phyloP scores from a whole-genome alignment of 352 stramenopile genomes.

The Thraustotheca clavata region DNA sequence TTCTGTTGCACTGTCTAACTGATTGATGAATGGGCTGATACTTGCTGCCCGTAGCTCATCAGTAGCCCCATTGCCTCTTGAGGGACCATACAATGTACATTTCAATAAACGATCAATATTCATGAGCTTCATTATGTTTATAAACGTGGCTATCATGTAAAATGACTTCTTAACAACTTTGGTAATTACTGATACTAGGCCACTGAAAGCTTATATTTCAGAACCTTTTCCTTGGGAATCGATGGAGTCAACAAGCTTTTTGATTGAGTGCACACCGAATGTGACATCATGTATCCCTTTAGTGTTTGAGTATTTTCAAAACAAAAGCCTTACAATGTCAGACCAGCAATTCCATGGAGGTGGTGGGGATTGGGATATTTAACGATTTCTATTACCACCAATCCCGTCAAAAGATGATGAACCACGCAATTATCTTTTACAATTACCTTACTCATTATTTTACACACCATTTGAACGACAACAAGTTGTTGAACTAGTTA shows the following conservation, averaged over 20 bases:
- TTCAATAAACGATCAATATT: neutral
- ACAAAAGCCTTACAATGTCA: neutral
- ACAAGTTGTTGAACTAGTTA: too few species aligned
- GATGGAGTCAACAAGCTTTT: neutral
- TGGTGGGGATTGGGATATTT: neutral
- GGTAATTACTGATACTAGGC: neutral
- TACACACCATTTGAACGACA: neutral
- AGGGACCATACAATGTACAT: neutral
- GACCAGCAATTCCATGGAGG: neutral
- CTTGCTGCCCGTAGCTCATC: too few species aligned
- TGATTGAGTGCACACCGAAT: neutral
- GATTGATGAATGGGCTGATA: too few species aligned
- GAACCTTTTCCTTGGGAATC: neutral
- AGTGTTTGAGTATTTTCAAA: neutral
- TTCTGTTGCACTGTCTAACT: too few species aligned
- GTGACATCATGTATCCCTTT: neutral
- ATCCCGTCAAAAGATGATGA: too few species aligned
- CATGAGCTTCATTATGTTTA: neutral
- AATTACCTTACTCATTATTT: neutral
- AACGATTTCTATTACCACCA: neutral
- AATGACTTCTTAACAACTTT: neutral
- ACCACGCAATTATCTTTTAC: neutral
- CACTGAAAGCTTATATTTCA: neutral
- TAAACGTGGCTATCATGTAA: neutral
- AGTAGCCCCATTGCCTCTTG: too few species aligned